Percentiles rank a stretch among this genome's conserved stretches.
Conservation (phyloP, 371 early-diverging fungal genomes). For the Apophysomyces sp. region DNA sequence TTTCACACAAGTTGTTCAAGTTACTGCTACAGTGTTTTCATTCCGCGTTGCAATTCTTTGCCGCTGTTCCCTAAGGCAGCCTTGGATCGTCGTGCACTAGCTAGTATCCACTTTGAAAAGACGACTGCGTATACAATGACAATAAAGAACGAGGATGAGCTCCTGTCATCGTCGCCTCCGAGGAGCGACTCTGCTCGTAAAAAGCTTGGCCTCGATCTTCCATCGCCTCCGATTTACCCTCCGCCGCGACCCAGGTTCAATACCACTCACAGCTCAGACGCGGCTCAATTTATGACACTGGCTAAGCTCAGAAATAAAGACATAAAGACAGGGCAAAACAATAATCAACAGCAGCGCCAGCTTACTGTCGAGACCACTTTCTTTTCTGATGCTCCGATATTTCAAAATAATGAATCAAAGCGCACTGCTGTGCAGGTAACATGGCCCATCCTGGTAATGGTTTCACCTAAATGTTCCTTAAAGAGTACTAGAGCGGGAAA, state of each 20-base stretch:
- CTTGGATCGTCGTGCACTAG: not conserved
- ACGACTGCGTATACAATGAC: not conserved
- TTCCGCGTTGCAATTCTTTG: not conserved
- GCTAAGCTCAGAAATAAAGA: too few relatives aligned
- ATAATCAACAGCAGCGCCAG: slow-evolving; percentile 15
- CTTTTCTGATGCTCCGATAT: slow-evolving; percentile 14
- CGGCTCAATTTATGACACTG: slow-evolving; percentile 30
- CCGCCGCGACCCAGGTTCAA: slow-evolving; percentile 26
- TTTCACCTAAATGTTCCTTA: not conserved
- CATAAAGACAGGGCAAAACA: slow-evolving; percentile 10
- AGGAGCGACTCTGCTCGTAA: not conserved
- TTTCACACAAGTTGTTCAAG: not conserved
- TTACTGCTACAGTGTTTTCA: not conserved
- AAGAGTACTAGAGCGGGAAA: slow-evolving; percentile 10
- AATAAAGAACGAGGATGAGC: not conserved
- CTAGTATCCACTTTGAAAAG: not conserved
- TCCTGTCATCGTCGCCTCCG: not conserved
- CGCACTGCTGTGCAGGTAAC: slow-evolving; percentile 1
- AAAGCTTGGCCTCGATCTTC: not conserved
- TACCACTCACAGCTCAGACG: slow-evolving; percentile 36
- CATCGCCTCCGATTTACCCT: not conserved
- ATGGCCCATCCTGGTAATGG: not conserved
- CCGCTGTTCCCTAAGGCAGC: not conserved
- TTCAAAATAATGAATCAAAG: slow-evolving; percentile 8
- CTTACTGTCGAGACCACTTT: slow-evolving; percentile 24